Conservation (phyloP, 805 yeast species). For the Myxozyma neglecta region DNA sequence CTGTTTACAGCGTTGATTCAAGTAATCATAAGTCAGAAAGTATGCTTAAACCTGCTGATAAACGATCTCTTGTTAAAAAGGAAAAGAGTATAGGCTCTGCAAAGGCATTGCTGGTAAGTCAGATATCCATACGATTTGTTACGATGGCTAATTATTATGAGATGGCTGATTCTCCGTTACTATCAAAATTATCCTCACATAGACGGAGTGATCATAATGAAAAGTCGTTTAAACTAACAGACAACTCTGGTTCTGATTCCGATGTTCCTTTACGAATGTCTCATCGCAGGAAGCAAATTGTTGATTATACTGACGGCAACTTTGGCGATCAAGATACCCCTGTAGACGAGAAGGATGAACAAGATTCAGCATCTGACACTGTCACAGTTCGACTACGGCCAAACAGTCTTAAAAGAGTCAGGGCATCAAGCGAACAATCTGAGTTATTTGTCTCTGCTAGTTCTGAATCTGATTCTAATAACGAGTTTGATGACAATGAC, state of each 20-base stretch:
- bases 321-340: neutral
- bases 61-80: too few species aligned
- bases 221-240: too few species aligned
- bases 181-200: too few species aligned
- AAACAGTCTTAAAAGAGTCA: neutral
- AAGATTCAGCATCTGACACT: neutral
- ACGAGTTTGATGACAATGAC: neutral
- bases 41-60: too few species aligned
- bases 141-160: too few species aligned
- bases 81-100: neutral
- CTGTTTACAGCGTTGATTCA: too few species aligned
- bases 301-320: neutral
- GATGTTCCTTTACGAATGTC: neutral
- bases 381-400: neutral
- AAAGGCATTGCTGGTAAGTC: neutral
- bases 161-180: too few species aligned
- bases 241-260: neutral
- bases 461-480: neutral
- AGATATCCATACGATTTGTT: too few species aligned
- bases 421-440: neutral
- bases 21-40: too few species aligned
- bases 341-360: neutral
- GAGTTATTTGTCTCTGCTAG: neutral
- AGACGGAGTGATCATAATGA: too few species aligned
- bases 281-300: neutral